Percentiles rank a stretch among this genome's conserved stretches.
phyloP scores from a whole-genome alignment of 495 filamentous ascomycete species.

The Neohortaea acidophila region DNA sequence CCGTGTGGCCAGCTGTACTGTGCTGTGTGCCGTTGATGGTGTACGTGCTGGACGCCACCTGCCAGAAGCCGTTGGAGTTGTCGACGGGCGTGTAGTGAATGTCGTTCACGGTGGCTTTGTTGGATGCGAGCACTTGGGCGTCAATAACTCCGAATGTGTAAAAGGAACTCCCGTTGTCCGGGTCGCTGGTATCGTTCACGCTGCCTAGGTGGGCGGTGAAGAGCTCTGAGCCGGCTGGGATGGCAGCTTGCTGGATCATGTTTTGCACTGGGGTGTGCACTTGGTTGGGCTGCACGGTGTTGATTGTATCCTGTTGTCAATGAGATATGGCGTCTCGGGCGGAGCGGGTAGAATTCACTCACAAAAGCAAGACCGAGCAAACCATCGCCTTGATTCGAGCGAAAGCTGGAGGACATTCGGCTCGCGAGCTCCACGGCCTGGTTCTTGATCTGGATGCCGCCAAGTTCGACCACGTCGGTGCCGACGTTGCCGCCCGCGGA shows the following conservation, averaged over 20 bases:
- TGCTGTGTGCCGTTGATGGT: slow-evolving; percentile 46
- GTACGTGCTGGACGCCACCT: slow-evolving; percentile 45
- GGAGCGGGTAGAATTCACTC: slow-evolving; percentile 20
- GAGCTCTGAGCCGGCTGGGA: slow-evolving; percentile 45
- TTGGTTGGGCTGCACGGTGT: slow-evolving; percentile 45
- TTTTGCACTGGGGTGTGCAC: slow-evolving; percentile 58
- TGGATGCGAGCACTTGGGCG: slow-evolving; percentile 31
- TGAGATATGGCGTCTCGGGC: background rate
- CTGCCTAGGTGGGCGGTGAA: slow-evolving; percentile 42
- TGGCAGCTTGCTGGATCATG: slow-evolving; percentile 54
- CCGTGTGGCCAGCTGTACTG: slow-evolving; percentile 43
- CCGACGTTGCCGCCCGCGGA: slow-evolving; percentile 55
- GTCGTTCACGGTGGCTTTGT: slow-evolving; percentile 39
- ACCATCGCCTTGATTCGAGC: slow-evolving; percentile 44
- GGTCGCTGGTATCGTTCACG: slow-evolving; percentile 27
- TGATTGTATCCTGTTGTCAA: slow-evolving; percentile 38
- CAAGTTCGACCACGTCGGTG: slow-evolving; percentile 51
- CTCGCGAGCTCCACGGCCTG: slow-evolving; percentile 58
- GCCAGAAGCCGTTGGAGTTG: slow-evolving; percentile 58
- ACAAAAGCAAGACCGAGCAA: slow-evolving; percentile 59
- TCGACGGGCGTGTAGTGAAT: slow-evolving; percentile 52
- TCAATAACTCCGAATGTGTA: slow-evolving; percentile 74
- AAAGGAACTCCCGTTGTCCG: slow-evolving; percentile 42
- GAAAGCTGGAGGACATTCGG: slow-evolving; percentile 45
- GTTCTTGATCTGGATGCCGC: slow-evolving; percentile 47